A percentile compares a stretch with the other conserved stretches of the same genome.
phyloP scores from a whole-genome alignment of 768 basidiomycete species.

The Leucosporidium yakuticum region DNA sequence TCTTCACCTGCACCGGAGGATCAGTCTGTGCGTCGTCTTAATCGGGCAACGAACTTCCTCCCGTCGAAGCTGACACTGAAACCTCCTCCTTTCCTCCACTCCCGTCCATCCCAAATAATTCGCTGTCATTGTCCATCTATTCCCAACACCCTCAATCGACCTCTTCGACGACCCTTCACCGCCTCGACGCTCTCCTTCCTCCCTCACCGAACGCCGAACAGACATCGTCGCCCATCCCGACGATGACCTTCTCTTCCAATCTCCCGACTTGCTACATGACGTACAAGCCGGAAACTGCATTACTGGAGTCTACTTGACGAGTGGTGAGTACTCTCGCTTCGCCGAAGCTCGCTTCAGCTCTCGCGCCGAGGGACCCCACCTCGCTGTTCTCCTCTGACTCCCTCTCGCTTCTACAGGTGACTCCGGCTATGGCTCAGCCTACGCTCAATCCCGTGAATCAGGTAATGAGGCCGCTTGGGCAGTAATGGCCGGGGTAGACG shows the following conservation, averaged over 20 bases:
- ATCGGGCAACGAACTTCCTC: not conserved
- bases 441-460: slow-evolving; percentile 16
- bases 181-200: slow-evolving; percentile 14
- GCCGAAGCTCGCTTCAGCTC: not conserved
- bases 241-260: slow-evolving; percentile 28
- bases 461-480: slow-evolving; percentile 31
- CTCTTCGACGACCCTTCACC: slow-evolving; percentile 13
- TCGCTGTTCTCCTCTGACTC: not conserved
- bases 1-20: slow-evolving; percentile 25
- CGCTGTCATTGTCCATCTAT: not conserved
- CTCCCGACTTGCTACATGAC: slow-evolving; percentile 11
- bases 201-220: slow-evolving; percentile 12
- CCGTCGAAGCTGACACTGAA: too few relatives aligned
- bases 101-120: not conserved
- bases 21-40: not conserved
- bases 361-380: not conserved
- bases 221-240: slow-evolving; percentile 29
- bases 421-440: slow-evolving; percentile 17
- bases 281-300: slow-evolving; percentile 9
- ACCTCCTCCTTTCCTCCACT: slow-evolving; percentile 15
- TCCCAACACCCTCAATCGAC: not conserved
- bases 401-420: not conserved
- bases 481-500: slow-evolving; percentile 27
- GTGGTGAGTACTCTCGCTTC: slow-evolving; percentile 5
- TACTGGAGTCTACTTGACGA: slow-evolving; percentile 27